phyloP scores from a whole-genome alignment of 371 early-diverging fungal genomes.

The Blastocladiella emersonii region DNA sequence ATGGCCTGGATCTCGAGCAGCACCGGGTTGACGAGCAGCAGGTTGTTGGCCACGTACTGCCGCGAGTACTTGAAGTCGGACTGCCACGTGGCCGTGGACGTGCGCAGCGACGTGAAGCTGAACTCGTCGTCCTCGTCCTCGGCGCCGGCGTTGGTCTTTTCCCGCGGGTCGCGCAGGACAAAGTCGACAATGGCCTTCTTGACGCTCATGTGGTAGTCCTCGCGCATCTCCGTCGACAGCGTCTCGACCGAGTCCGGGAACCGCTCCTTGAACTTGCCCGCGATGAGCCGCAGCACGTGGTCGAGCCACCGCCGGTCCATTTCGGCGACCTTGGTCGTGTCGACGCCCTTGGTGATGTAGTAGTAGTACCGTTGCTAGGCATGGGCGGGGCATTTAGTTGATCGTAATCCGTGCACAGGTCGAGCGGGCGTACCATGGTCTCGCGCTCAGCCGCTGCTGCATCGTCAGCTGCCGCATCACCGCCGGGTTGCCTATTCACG shows the following conservation, averaged over 20 bases:
- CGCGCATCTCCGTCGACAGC: conserved; percentile 34
- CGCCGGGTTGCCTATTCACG: background rate
- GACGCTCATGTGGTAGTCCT: conserved; percentile 43
- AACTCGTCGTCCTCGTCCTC: conserved; percentile 7
- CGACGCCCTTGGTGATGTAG: conserved; percentile 39
- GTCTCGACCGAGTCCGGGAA: conserved; percentile 15
- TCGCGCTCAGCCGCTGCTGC: background rate
- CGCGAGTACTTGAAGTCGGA: conserved; percentile 13
- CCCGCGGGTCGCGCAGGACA: conserved; percentile 34
- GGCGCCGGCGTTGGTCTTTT: conserved; percentile 18
- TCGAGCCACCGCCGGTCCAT: conserved; percentile 39
- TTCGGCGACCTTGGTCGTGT: conserved; percentile 35
- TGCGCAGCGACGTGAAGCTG: conserved; percentile 12
- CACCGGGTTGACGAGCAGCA: conserved; percentile 24
- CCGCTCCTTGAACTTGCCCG: conserved; percentile 18
- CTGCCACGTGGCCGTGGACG: conserved; percentile 29
- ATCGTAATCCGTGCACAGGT: background rate
- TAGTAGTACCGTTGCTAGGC: conserved; percentile 39
- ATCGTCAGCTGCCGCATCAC: background rate
- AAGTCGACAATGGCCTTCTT: conserved; percentile 37
- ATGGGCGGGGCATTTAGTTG: background rate
- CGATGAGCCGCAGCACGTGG: conserved; percentile 27
- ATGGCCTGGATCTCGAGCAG: conserved; percentile 24
- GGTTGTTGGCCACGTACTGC: conserved; percentile 13
- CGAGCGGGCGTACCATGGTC: background rate